Evolutionary conservation across 345 rosid genomes (phyloP), one percentile per base, ranked within the genome.

Genomic region (Arabis alpina): DNA sequence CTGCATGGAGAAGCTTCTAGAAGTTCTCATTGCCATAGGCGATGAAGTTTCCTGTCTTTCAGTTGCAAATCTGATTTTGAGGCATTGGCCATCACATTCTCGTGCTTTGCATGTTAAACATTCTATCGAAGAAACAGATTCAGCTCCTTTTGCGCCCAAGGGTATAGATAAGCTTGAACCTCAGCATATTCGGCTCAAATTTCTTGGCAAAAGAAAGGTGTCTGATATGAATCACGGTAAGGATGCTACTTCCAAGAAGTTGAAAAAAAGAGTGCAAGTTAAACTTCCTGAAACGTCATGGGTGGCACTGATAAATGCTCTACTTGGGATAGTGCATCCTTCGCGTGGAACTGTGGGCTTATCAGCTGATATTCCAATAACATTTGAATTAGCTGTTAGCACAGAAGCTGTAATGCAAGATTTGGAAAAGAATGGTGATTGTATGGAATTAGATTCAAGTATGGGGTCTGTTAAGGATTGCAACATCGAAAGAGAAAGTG

Each of bases 41-140:
- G 99, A 94, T 77, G 97, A 94, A 84, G 97, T 89, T 75, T 87
- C 99, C 47, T 94, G 99, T 66, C 90, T 94, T 60, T 84, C 97
- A 67, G 88, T 94, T 44, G 91, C 96, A 42, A 91, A 91, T 68
- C 78, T 94, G 87, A 94, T 94, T 81, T 77, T 94, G 82, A 87
- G 93, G 82, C 97, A 86, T 47, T 94, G 99, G 99, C 99, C 99
- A 61, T 94, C 95, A 25, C 99, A 94, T 87, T 76, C 92, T 79
- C 95, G 99, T 73, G 96, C 99, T 50, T 76, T 91, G 83, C 77
- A 83, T 76, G 97, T 94, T 43, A 89, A 91, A 85, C 74, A 63
- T 58, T 81, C 85, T 34, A 89, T 91, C 57, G 88, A 91, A 80
- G 96, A 89, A 65, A 74, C 86, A 57, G 96, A 91, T 49, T 66